These are phyloP conservation scores for Metschnikowia noctiluminum DNA, from an alignment of 805 yeast genomes.

Conservation along the genomic window DNA sequence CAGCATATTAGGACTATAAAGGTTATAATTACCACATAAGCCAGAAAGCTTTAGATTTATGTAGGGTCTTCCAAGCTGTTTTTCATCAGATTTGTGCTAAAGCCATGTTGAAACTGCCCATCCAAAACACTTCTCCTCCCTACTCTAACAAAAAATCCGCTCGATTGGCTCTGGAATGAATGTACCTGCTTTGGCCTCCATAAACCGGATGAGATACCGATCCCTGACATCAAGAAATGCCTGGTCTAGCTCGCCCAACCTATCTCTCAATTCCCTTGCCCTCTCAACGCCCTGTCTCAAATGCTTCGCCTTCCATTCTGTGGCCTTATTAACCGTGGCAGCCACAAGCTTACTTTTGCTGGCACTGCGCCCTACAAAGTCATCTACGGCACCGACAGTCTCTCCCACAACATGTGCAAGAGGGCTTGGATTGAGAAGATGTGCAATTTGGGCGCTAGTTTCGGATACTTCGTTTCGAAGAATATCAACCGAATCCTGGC, in stretches of 20 bases:
- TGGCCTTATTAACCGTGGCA: neutral
- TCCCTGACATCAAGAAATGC: neutral
- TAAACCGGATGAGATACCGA: neutral
- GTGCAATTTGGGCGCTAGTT: conserved; percentile 3
- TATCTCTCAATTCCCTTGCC: neutral
- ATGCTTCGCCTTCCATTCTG: conserved; percentile 6
- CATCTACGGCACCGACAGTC: conserved; percentile 1
- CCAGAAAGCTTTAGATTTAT: no score
- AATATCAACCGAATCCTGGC: conserved; percentile 1
- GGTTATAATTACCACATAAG: no score
- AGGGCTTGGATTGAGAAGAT: conserved; percentile 7
- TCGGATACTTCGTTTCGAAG: conserved; percentile 1
- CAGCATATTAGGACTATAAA: no score
- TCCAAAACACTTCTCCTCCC: neutral
- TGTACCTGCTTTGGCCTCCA: conserved; percentile 6
- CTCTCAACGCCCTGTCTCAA: neutral
- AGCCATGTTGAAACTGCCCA: no score
- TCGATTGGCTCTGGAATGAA: conserved; percentile 5
- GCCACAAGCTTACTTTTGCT: neutral
- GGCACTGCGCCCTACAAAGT: neutral
- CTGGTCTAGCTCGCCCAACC: conserved; percentile 1
- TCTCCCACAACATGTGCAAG: conserved; percentile 2
- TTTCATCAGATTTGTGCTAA: no score
- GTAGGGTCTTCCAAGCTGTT: no score
- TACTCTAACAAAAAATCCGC: neutral